Evolutionary conservation across 2,329 filamentous ascomycete species (phyloP).

Genomic region (Fusarium continuum): DNA sequence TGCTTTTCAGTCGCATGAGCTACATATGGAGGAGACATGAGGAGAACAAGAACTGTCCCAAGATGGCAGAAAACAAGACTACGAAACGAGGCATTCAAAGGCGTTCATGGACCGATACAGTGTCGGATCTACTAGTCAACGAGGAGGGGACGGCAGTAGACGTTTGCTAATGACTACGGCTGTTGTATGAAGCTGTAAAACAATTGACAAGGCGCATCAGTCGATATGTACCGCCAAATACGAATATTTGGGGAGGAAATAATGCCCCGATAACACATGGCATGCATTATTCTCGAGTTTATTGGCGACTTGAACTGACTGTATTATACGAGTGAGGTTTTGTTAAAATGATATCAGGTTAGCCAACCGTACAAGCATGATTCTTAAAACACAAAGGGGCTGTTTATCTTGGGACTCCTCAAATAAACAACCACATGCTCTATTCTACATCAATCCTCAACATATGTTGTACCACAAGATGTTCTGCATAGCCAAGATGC

Average conservation of each 20-base stretch:
- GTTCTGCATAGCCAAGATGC: too few species aligned
- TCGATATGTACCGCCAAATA: background rate
- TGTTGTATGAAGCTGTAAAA: slow-evolving; percentile 4
- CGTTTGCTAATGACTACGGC: background rate
- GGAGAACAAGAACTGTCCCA: background rate
- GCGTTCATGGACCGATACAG: slow-evolving; percentile 28
- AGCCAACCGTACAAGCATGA: too few species aligned
- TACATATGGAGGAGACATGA: background rate
- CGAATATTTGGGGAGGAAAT: background rate
- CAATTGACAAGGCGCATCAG: slow-evolving; percentile 5
- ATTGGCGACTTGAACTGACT: too few species aligned
- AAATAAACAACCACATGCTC: too few species aligned
- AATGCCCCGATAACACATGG: background rate
- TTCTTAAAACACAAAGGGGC: too few species aligned
- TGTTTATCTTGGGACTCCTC: too few species aligned
- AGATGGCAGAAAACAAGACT: slow-evolving; percentile 3
- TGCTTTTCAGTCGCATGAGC: slow-evolving; percentile 1
- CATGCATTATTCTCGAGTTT: too few species aligned
- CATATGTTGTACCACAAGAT: too few species aligned
- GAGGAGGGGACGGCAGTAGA: background rate
- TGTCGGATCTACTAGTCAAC: background rate
- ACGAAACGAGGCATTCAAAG: slow-evolving; percentile 23
- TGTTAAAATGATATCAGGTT: too few species aligned
- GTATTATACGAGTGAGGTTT: too few species aligned
- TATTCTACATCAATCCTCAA: too few species aligned